Percentiles rank a stretch among this genome's conserved stretches.
phyloP scores from a whole-genome alignment of 2,329 filamentous ascomycete species.

The Fusarium agapanthi region DNA sequence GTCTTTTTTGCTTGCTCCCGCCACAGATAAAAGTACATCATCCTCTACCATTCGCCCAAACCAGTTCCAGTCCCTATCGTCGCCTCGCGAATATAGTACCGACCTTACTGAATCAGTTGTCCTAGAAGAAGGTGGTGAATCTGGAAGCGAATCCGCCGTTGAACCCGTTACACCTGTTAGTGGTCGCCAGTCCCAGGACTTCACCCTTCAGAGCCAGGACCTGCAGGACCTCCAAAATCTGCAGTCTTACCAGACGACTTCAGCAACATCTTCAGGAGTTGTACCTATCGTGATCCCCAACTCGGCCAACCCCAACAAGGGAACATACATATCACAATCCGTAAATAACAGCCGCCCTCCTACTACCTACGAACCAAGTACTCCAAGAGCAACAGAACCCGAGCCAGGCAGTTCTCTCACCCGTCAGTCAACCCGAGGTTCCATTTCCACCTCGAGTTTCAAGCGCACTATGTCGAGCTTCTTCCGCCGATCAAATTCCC shows the following conservation, averaged over 20 bases:
- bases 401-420: constrained; percentile 46
- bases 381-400: constrained; percentile 38
- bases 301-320: constrained; percentile 14
- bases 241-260: constrained; percentile 36
- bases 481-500: constrained; percentile 56
- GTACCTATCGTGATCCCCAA: constrained; percentile 36
- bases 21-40: constrained; percentile 41
- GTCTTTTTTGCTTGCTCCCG: constrained; percentile 35
- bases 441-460: constrained; percentile 55
- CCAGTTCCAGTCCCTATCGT: constrained; percentile 48
- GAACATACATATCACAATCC: constrained; percentile 28
- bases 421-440: constrained; percentile 54
- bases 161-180: constrained; percentile 71
- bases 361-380: constrained; percentile 28
- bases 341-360: constrained; percentile 24
- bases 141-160: constrained; percentile 65
- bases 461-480: constrained; percentile 60
- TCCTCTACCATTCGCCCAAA: constrained; percentile 31
- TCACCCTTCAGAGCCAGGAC: constrained; percentile 55
- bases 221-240: constrained; percentile 44
- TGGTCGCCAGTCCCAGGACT: constrained; percentile 63
- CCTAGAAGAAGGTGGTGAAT: constrained; percentile 66
- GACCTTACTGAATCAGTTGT: constrained; percentile 61
- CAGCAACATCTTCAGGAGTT: constrained; percentile 33
- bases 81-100: constrained; percentile 58